Percentiles rank a stretch among this genome's conserved stretches.
phyloP scores from a whole-genome alignment of 306 rosid genomes.

The Dalbergia cultrata region DNA sequence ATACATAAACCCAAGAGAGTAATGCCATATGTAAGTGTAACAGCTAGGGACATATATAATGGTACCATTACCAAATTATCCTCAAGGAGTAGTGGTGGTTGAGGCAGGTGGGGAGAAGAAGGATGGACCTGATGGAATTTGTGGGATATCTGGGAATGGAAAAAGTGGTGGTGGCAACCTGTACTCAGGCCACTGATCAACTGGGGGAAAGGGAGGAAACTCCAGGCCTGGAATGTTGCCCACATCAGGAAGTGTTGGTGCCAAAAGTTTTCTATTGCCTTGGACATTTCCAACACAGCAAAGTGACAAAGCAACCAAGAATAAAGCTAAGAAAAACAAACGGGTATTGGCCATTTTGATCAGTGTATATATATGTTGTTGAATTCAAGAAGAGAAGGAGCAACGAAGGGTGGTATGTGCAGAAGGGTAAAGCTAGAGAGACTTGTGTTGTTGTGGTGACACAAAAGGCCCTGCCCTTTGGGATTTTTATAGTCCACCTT shows the following conservation, averaged over 20 bases:
- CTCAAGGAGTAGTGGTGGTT: slow-evolving; percentile 51
- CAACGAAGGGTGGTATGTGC: background rate
- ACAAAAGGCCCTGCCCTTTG: background rate
- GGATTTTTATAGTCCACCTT: background rate
- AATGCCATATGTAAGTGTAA: background rate
- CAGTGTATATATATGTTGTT: background rate
- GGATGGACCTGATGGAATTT: slow-evolving; percentile 21
- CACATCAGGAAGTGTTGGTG: slow-evolving; percentile 14
- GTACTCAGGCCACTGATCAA: slow-evolving; percentile 50
- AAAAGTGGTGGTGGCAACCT: slow-evolving; percentile 47
- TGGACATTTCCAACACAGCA: slow-evolving; percentile 42
- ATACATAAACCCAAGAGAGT: background rate
- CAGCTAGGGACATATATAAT: background rate
- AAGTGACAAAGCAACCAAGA: slow-evolving; percentile 44
- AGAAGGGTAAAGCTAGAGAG: too few relatives aligned
- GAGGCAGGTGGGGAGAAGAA: slow-evolving; percentile 48
- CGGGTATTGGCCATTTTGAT: slow-evolving; percentile 45
- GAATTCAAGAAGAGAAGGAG: background rate
- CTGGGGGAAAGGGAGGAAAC: slow-evolving; percentile 43
- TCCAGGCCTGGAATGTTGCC: background rate
- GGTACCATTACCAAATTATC: background rate
- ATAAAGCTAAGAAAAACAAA: slow-evolving; percentile 14
- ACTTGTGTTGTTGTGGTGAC: background rate
- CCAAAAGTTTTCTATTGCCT: slow-evolving; percentile 42
- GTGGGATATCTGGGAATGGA: slow-evolving; percentile 12